These are phyloP conservation scores for Macrolepiota albuminosa DNA, from an alignment of 768 basidiomycete genomes.

Conservation along the genomic window DNA sequence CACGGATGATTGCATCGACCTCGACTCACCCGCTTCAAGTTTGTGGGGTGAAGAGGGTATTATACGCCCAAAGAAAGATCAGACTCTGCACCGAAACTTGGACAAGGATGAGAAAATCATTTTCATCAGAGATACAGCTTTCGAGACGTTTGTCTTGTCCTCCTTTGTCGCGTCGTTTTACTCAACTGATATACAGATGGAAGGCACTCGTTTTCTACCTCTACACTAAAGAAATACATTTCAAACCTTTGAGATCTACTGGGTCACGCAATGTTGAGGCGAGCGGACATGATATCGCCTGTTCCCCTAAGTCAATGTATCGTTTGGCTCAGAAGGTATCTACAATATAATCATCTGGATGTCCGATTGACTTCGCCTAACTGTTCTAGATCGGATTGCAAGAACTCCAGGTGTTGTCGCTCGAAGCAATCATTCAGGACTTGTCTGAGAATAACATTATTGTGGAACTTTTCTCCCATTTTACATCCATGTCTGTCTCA, in stretches of 20 bases:
- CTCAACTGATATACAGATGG: slow-evolving; percentile 22
- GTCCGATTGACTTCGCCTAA: background rate
- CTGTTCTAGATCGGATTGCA: slow-evolving; percentile 14
- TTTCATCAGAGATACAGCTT: slow-evolving; percentile 16
- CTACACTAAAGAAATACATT: slow-evolving; percentile 29
- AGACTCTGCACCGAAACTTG: background rate
- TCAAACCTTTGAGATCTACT: slow-evolving; percentile 21
- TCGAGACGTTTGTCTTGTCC: slow-evolving; percentile 15
- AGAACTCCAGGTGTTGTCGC: slow-evolving; percentile 17
- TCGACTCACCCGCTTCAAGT: background rate
- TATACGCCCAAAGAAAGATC: background rate
- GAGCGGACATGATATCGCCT: slow-evolving; percentile 7
- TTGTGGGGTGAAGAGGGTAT: background rate
- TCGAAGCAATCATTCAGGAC: slow-evolving; percentile 12
- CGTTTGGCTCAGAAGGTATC: slow-evolving; percentile 34
- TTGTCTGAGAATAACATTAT: slow-evolving; percentile 20
- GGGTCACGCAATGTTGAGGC: slow-evolving; percentile 13
- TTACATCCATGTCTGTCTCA: slow-evolving; percentile 19
- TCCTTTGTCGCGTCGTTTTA: background rate
- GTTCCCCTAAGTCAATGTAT: slow-evolving; percentile 43
- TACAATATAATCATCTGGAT: background rate
- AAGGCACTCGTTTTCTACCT: slow-evolving; percentile 34
- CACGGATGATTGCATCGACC: background rate
- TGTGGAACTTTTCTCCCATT: slow-evolving; percentile 19
- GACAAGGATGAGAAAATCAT: slow-evolving; percentile 12